These are phyloP conservation scores for Yamadazyma ubonensis DNA, from an alignment of 805 yeast species.

Conservation along the genomic window DNA sequence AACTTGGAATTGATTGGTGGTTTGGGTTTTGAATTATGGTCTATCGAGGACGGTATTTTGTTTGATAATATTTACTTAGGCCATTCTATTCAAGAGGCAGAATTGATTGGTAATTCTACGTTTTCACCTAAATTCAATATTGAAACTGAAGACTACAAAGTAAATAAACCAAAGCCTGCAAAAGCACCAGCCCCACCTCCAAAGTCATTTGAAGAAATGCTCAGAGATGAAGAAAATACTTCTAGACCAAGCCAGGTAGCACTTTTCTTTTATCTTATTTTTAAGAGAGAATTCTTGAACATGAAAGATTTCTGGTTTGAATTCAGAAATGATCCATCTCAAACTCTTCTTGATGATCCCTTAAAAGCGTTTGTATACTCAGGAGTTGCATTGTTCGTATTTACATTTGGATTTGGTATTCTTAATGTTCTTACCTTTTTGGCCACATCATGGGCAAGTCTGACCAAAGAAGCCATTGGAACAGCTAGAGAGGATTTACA, in stretches of 20 bases:
- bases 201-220: conserved; percentile 34
- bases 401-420: conserved; percentile 44
- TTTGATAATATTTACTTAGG: conserved; percentile 87
- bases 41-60: conserved; percentile 70
- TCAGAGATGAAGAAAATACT: conserved; percentile 19
- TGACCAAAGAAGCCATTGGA: conserved; percentile 9
- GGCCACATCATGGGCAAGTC: conserved; percentile 16
- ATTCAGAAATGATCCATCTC: conserved; percentile 45
- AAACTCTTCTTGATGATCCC: conserved; percentile 46
- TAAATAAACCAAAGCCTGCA: conserved; percentile 41
- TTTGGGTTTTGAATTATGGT: conserved; percentile 87
- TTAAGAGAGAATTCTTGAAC: conserved; percentile 20
- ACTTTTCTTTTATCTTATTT: conserved; percentile 20
- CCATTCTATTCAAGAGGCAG: conserved; percentile 82
- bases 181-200: conserved; percentile 48
- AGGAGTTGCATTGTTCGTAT: conserved; percentile 36
- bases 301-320: conserved; percentile 36
- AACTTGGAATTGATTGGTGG: conserved; percentile 71
- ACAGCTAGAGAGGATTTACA: no score
- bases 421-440: conserved; percentile 37
- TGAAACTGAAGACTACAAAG: conserved; percentile 46
- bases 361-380: conserved; percentile 50
- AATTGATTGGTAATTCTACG: conserved; percentile 74
- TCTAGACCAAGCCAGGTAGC: conserved; percentile 16
- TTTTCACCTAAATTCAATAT: conserved; percentile 53